A percentile compares a stretch with the other conserved stretches of the same genome.
These are phyloP conservation scores for Wickerhamiella qilinensis DNA, from an alignment of 805 yeast species.

Conservation along the genomic window DNA sequence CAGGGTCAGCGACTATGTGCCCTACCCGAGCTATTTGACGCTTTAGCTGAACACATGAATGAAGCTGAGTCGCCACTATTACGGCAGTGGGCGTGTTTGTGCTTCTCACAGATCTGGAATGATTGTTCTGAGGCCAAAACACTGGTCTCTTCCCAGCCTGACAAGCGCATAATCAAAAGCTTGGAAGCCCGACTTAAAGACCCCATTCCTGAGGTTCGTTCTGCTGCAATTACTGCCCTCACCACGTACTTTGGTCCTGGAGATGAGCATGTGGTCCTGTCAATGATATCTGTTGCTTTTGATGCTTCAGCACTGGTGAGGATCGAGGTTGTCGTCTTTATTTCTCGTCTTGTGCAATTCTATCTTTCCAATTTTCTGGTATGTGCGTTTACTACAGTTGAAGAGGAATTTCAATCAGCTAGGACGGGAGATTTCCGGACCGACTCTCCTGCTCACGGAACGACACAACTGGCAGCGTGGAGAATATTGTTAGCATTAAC, in stretches of 20 bases:
- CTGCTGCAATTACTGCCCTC: slow-evolving; percentile 63
- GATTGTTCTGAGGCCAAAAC: slow-evolving; percentile 59
- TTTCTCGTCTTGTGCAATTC: slow-evolving; percentile 55
- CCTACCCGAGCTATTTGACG: slow-evolving; percentile 52
- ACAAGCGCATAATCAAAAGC: slow-evolving; percentile 43
- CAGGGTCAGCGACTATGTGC: slow-evolving; percentile 70
- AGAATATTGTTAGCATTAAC: slow-evolving; percentile 62
- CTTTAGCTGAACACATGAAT: slow-evolving; percentile 48
- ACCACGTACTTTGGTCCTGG: slow-evolving; percentile 32
- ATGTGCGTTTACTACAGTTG: slow-evolving; percentile 70
- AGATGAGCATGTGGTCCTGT: slow-evolving; percentile 33
- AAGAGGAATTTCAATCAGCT: slow-evolving; percentile 52
- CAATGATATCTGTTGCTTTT: slow-evolving; percentile 48
- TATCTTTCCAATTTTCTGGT: slow-evolving; percentile 65
- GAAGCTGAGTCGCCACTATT: slow-evolving; percentile 69
- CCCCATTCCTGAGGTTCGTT: slow-evolving; percentile 89
- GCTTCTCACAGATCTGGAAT: slow-evolving; percentile 52
- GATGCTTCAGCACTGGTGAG: slow-evolving; percentile 88
- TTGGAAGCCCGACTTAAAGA: slow-evolving; percentile 50
- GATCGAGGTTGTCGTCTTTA: slow-evolving; percentile 63
- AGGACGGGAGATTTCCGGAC: slow-evolving; percentile 48
- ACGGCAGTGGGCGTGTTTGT: slow-evolving; percentile 81
- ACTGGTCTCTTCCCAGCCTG: slow-evolving; percentile 31
- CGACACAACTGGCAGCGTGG: slow-evolving; percentile 77
- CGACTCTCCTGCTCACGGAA: slow-evolving; percentile 68